Conservation (phyloP, 345 rosid species). For the Populus ilicifolia region DNA sequence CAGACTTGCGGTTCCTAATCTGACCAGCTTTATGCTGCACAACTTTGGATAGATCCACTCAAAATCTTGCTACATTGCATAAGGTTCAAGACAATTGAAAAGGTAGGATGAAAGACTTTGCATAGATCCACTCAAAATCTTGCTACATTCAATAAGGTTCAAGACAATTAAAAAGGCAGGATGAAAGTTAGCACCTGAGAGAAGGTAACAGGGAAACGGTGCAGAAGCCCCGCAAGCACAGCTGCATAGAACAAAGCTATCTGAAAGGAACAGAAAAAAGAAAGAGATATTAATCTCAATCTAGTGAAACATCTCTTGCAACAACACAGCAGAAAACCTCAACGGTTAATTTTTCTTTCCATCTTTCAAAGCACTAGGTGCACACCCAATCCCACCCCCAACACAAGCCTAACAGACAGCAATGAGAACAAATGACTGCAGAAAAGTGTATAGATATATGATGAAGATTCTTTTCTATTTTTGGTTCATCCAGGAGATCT, state of each 20-base stretch:
- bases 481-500: too few species aligned
- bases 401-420: neutral
- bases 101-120: neutral
- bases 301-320: neutral
- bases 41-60: conserved; percentile 9
- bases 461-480: too few species aligned
- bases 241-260: conserved; percentile 74
- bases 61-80: conserved; percentile 16
- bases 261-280: conserved; percentile 39
- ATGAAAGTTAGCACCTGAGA: conserved; percentile 49
- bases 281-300: neutral
- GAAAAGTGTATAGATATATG: neutral
- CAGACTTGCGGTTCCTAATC: conserved; percentile 65
- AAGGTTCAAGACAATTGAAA: conserved; percentile 11
- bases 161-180: conserved; percentile 5
- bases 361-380: neutral
- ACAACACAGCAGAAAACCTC: neutral
- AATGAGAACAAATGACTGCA: neutral
- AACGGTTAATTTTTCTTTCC: neutral
- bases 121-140: conserved; percentile 18
- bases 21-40: conserved; percentile 74
- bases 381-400: neutral
- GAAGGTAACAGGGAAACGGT: conserved; percentile 70
- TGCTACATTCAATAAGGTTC: conserved; percentile 9
- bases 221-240: conserved; percentile 76